Percentiles rank a stretch among this genome's conserved stretches.
Evolutionary conservation across 768 basidiomycete species (phyloP).

Genomic region (Candolleomyces aberdarensis): DNA sequence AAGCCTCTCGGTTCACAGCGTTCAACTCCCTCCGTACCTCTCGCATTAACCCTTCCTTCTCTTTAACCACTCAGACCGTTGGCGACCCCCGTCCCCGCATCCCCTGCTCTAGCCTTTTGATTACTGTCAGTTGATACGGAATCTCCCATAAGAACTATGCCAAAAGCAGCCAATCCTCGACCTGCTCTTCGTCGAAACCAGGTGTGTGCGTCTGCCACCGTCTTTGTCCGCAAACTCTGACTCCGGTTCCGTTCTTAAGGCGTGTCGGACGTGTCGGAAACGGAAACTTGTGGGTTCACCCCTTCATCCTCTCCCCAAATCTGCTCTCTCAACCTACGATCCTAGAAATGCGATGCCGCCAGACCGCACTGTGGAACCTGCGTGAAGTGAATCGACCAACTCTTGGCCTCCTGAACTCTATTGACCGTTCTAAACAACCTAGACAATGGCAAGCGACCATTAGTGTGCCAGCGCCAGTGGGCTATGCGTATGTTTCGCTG

Average conservation of each 20-base stretch:
- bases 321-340: background rate
- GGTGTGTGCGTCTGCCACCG: conserved; percentile 30
- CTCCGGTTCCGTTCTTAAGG: conserved; percentile 37
- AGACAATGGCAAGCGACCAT: conserved; percentile 82
- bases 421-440: conserved; percentile 3
- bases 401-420: background rate
- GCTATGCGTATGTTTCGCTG: conserved; percentile 60
- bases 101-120: background rate
- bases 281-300: conserved; percentile 71
- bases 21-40: background rate
- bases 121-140: background rate
- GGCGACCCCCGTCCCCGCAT: background rate
- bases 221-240: background rate
- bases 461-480: conserved; percentile 81
- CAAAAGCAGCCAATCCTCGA: conserved; percentile 54
- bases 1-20: background rate
- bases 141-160: conserved; percentile 44
- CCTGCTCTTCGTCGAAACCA: conserved; percentile 79
- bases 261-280: conserved; percentile 79
- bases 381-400: conserved; percentile 59
- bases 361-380: conserved; percentile 86
- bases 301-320: background rate
- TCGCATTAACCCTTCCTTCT: too few species aligned
- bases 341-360: conserved; percentile 84
- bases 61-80: background rate